phyloP scores from a whole-genome alignment of 2,329 filamentous ascomycete species.

The Fusarium armeniacum region DNA sequence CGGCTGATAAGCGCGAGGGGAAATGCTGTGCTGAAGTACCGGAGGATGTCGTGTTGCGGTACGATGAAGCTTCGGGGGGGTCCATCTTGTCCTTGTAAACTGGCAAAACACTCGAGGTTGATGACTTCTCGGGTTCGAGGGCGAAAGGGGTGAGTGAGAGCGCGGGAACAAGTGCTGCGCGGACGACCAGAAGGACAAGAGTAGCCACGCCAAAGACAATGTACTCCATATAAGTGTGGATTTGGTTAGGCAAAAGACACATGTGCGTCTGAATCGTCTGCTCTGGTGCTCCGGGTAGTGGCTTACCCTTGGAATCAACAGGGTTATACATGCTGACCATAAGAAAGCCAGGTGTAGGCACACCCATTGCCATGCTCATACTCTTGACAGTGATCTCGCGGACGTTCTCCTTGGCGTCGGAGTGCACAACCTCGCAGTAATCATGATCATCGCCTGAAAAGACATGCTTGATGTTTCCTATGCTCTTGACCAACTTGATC shows the following conservation, averaged over 20 bases:
- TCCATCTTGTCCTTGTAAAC: constrained; percentile 69
- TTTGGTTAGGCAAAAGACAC: constrained; percentile 90
- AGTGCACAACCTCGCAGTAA: constrained; percentile 92
- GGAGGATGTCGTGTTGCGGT: constrained; percentile 41
- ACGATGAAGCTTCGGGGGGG: constrained; percentile 49
- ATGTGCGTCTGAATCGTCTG: constrained; percentile 87
- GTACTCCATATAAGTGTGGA: constrained; percentile 87
- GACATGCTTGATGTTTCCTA: constrained; percentile 86
- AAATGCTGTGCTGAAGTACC: constrained; percentile 47
- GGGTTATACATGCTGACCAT: constrained; percentile 95
- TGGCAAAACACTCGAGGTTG: constrained; percentile 53
- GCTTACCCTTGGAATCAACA: constrained; percentile 71
- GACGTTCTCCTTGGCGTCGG: constrained; percentile 73
- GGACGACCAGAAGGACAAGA: constrained; percentile 64
- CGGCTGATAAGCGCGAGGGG: constrained; percentile 29
- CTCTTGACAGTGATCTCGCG: constrained; percentile 95
- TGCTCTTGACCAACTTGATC: constrained; percentile 77
- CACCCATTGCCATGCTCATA: constrained; percentile 96
- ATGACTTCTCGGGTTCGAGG: constrained; percentile 58
- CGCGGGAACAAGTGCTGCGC: constrained; percentile 70
- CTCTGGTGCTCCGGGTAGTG: constrained; percentile 59
- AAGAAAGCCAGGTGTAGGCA: constrained; percentile 87
- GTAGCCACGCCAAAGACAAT: constrained; percentile 70
- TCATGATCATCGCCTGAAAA: constrained; percentile 99
- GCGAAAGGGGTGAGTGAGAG: constrained; percentile 68